Base-by-base conservation (phyloP, 2,329 filamentous ascomycete genomes). In the Colletotrichum theobromicola region DNA sequence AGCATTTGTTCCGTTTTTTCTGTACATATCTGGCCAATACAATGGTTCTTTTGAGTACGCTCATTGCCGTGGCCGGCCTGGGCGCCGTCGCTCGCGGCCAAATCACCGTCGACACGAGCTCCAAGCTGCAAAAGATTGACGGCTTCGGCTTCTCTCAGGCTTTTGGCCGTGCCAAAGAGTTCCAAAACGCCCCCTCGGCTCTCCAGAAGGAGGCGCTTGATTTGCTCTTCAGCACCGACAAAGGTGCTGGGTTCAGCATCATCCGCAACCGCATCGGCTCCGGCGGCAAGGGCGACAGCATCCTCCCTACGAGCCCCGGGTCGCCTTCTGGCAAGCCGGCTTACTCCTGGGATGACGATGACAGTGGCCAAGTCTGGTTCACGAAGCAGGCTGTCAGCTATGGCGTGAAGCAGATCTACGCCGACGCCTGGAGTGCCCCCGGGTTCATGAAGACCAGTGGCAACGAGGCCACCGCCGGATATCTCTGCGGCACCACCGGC, bases 331-430 rank as follows among this genome's bases (percentile, higher is more conserved):
- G 81, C 5, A 80, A 79, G 21, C 86, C 87, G 1, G 78, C 82
- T 13, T 90, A 89, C 69, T 78, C 80, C 13, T 88, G 86, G 83
- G 86, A 88, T 74, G 81, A 81, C 10, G 85, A 87, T 65, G 86
- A 89, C 69, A 80, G 81, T 15, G 87, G 87, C 8, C 89, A 91
- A 81, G 79, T 91, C 16, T 90, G 84, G 80, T 82, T 91, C 50
- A 85, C 86, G 9, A 83, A 90, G 79, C 83, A 88, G 78, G 89
- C 88, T 2, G 78, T 83, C 46, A 75, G 64, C 42, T 84, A 85
- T 55, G 84, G 84, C 2, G 82, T 85, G 21, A 80, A 79, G 70
- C 81, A 79, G 1, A 82, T 87, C 21, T 86, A 86, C 37, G 84
- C 83, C 4, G 83, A 88, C 77, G 86, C 87, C 2, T 88, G 86